phyloP scores from a whole-genome alignment of 257 asterid species.

The Ehretia macrophylla region DNA sequence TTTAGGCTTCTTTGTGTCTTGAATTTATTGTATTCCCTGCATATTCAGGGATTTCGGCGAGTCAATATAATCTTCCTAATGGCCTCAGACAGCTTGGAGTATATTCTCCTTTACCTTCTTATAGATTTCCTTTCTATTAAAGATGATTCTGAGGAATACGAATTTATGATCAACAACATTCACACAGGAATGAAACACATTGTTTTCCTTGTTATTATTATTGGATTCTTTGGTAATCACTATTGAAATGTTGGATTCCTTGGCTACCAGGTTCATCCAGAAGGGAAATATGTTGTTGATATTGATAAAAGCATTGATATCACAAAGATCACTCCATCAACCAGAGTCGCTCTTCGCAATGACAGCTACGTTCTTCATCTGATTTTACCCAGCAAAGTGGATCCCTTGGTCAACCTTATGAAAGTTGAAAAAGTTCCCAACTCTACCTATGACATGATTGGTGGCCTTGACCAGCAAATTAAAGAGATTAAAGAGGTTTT shows the following conservation, averaged over 20 bases:
- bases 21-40: too few relatives aligned
- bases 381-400: conserved; percentile 88
- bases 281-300: conserved; percentile 86
- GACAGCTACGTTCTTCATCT: conserved; percentile 96
- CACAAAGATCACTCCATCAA: conserved; percentile 89
- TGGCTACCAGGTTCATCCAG: conserved; percentile 68
- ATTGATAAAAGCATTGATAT: conserved; percentile 87
- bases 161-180: too few relatives aligned
- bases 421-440: conserved; percentile 97
- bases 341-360: conserved; percentile 90
- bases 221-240: too few relatives aligned
- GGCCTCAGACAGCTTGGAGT: too few relatives aligned
- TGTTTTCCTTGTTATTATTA: too few relatives aligned
- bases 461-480: conserved; percentile 97
- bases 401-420: conserved; percentile 94
- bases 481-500: conserved; percentile 90
- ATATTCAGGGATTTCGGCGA: too few relatives aligned
- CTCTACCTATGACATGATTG: conserved; percentile 98
- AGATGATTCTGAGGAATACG: too few relatives aligned
- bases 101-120: too few relatives aligned
- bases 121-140: too few relatives aligned
- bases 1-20: too few relatives aligned
- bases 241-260: neutral
- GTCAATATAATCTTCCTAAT: too few relatives aligned
- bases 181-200: too few relatives aligned